Evolutionary conservation across 257 asterid genomes (phyloP).

Genomic region (Prunella vulgaris): DNA sequence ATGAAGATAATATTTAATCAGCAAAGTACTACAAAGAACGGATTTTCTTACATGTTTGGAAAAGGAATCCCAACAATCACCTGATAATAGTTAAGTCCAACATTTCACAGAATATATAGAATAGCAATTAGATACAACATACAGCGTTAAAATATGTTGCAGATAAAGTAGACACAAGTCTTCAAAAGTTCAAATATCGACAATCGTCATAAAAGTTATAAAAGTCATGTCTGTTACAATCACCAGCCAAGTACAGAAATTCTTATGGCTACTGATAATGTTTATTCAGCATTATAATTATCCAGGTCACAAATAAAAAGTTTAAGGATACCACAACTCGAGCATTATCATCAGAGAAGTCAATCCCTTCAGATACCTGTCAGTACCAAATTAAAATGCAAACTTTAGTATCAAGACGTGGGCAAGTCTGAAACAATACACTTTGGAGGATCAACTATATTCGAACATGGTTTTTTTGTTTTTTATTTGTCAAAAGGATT

Average conservation of each 20-base stretch:
- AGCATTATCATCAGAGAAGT: slow-evolving; percentile 95
- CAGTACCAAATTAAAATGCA: slow-evolving; percentile 16
- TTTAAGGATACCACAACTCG: slow-evolving; percentile 92
- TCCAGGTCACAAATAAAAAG: slow-evolving; percentile 8
- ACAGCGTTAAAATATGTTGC: not conserved
- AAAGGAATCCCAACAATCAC: slow-evolving; percentile 94
- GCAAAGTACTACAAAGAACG: slow-evolving; percentile 13
- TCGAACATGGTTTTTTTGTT: not conserved
- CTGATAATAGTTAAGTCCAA: slow-evolving; percentile 60
- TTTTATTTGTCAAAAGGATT: not conserved
- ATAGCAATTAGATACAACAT: not conserved
- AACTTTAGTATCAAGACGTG: slow-evolving; percentile 10
- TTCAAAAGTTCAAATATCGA: not conserved
- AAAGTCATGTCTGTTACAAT: not conserved
- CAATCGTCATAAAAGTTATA: not conserved
- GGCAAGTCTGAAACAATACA: not conserved
- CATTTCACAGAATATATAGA: slow-evolving; percentile 22
- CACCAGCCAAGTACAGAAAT: slow-evolving; percentile 1
- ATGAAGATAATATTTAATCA: slow-evolving; percentile 10
- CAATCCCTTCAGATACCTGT: slow-evolving; percentile 99
- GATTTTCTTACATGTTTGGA: slow-evolving; percentile 72
- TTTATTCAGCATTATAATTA: slow-evolving; percentile 17
- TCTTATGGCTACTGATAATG: not conserved
- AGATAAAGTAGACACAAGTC: slow-evolving; percentile 1
- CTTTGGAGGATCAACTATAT: not conserved